Evolutionary conservation across 2,329 filamentous ascomycete genomes (phyloP).

Genomic region (Sporothrix variecibatus): DNA sequence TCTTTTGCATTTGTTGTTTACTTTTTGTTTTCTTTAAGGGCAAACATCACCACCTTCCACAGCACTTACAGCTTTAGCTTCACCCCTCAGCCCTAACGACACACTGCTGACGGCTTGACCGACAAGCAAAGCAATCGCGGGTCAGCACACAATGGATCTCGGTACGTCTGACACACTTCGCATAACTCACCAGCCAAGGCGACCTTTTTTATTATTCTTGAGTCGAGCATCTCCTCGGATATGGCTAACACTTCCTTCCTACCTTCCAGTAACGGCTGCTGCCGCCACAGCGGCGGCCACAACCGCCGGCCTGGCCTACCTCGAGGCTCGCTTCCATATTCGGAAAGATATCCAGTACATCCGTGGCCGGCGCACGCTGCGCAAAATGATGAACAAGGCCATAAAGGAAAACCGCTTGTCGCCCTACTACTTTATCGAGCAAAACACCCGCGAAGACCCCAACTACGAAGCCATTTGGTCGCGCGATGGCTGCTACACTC

Average conservation of each 20-base stretch:
- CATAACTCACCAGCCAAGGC: background rate
- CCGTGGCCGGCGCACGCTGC: conserved; percentile 44
- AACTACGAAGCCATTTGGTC: conserved; percentile 68
- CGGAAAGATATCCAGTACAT: conserved; percentile 59
- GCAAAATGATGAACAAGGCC: conserved; percentile 50
- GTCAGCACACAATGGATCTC: conserved; percentile 6
- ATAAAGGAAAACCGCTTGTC: conserved; percentile 56
- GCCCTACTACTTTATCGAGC: conserved; percentile 67
- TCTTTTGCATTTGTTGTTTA: background rate
- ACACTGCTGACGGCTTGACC: background rate
- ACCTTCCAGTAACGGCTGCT: conserved; percentile 26
- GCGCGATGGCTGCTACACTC: conserved; percentile 61
- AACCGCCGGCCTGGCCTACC: conserved; percentile 53
- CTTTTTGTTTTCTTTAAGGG: background rate
- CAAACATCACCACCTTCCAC: background rate
- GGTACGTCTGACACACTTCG: background rate
- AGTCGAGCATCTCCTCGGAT: background rate
- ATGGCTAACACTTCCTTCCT: background rate
- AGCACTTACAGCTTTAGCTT: conserved; percentile 3
- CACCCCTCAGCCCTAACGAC: background rate
- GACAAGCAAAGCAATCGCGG: background rate
- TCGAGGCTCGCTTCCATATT: conserved; percentile 70
- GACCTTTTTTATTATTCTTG: too few species aligned
- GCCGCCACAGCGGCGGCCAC: conserved; percentile 36
- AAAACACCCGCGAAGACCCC: conserved; percentile 53